These are phyloP conservation scores for Tylopilus sp. DNA, from an alignment of 1,284 basidiomycete species.

Conservation along the genomic window DNA sequence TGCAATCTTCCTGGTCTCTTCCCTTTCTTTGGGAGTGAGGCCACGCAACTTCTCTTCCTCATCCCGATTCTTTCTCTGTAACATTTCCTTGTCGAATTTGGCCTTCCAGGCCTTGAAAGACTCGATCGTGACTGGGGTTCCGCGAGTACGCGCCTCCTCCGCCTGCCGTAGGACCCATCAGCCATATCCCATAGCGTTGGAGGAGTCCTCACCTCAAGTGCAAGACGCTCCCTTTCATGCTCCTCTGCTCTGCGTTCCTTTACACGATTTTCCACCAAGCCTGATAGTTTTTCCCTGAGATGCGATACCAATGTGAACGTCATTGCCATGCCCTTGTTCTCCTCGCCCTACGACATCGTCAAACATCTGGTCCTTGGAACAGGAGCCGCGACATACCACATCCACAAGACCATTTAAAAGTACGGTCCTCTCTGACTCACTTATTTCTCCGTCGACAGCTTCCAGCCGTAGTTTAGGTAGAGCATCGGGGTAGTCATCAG, in stretches of 20 bases:
- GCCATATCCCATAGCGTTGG: too few species aligned
- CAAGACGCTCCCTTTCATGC: conserved; percentile 65
- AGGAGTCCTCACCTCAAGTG: conserved; percentile 60
- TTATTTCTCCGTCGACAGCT: conserved; percentile 65
- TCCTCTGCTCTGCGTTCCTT: conserved; percentile 62
- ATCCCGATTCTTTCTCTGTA: conserved; percentile 56
- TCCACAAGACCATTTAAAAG: conserved; percentile 59
- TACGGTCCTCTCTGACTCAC: conserved; percentile 51
- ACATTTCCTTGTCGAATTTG: conserved; percentile 71
- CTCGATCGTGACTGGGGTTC: conserved; percentile 84
- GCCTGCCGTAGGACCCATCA: conserved; percentile 49
- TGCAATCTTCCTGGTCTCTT: conserved; percentile 73
- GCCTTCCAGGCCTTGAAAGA: conserved; percentile 81
- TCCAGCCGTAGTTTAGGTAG: conserved; percentile 75
- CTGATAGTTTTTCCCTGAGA: conserved; percentile 75
- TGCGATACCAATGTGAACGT: conserved; percentile 92
- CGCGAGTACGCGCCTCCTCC: conserved; percentile 84
- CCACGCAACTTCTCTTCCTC: conserved; percentile 83
- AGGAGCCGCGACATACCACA: conserved; percentile 49
- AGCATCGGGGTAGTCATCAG: conserved; percentile 68
- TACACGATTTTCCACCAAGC: conserved; percentile 57
- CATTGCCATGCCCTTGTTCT: conserved; percentile 96
- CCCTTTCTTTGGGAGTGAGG: conserved; percentile 80
- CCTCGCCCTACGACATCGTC: conserved; percentile 62
- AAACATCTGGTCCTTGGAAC: background rate